A percentile compares a stretch with the other conserved stretches of the same genome.
Conservation (phyloP, 495 filamentous ascomycete species). For the Jackrogersella multiformis region DNA sequence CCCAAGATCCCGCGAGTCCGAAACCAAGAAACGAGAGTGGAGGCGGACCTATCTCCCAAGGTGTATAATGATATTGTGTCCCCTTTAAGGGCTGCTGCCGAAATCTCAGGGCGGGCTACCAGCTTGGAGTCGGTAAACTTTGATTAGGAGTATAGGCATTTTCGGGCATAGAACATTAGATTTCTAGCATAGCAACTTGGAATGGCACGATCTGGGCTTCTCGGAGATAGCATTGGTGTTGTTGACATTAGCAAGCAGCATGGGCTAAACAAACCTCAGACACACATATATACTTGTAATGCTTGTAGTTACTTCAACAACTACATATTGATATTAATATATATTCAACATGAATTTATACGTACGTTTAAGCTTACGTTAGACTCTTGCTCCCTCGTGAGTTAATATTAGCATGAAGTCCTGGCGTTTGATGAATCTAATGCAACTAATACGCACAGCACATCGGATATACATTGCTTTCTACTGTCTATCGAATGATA, state of each 20-base stretch:
- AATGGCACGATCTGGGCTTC: conserved; percentile 11
- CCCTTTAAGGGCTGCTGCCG: neutral
- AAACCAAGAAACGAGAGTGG: neutral
- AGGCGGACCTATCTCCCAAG: neutral
- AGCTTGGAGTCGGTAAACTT: neutral
- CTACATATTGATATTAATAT: neutral
- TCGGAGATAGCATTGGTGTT: conserved; percentile 2
- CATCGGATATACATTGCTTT: too few species aligned
- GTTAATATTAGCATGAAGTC: too few species aligned
- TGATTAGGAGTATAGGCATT: conserved; percentile 16
- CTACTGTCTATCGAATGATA: too few species aligned
- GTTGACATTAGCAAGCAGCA: conserved; percentile 6
- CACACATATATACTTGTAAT: conserved; percentile 23
- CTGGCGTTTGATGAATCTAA: too few species aligned
- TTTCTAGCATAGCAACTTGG: conserved; percentile 18
- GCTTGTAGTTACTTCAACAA: neutral
- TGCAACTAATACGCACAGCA: too few species aligned
- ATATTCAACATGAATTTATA: too few species aligned
- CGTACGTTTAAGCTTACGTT: neutral
- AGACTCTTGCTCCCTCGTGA: too few species aligned
- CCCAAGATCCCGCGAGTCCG: conserved; percentile 10
- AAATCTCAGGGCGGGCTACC: neutral
- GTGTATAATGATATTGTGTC: neutral
- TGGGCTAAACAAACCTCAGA: neutral
- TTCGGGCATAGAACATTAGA: conserved; percentile 19